These are phyloP conservation scores for Hyphopichia burtonii DNA, from an alignment of 1,139 yeast genomes.

Conservation along the genomic window DNA sequence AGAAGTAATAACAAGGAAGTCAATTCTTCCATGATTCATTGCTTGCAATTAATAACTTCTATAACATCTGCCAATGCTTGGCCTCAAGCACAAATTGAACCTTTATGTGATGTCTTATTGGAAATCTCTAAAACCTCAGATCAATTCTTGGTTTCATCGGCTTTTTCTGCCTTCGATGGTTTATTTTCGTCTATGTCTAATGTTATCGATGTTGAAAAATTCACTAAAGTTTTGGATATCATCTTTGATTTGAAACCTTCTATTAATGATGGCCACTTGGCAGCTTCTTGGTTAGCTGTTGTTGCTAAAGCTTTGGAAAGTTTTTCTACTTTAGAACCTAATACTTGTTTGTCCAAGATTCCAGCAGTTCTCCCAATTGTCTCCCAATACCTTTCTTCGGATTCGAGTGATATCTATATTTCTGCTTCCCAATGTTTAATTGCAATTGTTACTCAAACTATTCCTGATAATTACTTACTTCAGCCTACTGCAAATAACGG, in stretches of 20 bases:
- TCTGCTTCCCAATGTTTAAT: constrained; percentile 87
- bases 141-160: constrained; percentile 75
- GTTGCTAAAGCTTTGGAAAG: constrained; percentile 82
- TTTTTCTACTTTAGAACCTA: constrained; percentile 60
- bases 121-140: constrained; percentile 81
- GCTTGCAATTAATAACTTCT: constrained; percentile 68
- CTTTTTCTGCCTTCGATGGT: constrained; percentile 84
- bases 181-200: constrained; percentile 74
- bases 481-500: constrained; percentile 44
- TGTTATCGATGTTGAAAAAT: constrained; percentile 61
- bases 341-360: constrained; percentile 53
- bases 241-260: constrained; percentile 82
- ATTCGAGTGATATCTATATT: constrained; percentile 60
- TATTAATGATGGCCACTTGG: constrained; percentile 75
- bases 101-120: constrained; percentile 72
- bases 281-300: constrained; percentile 95
- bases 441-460: constrained; percentile 65
- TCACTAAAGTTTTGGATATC: constrained; percentile 62
- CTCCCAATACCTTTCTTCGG: constrained; percentile 63
- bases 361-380: constrained; percentile 59
- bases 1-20: constrained; percentile 45
- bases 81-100: constrained; percentile 71
- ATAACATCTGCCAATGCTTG: constrained; percentile 76
- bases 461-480: constrained; percentile 59
- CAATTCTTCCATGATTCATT: constrained; percentile 66